These are phyloP conservation scores for Phytophthora tubulina DNA, from an alignment of 352 stramenopile species.

Conservation along the genomic window DNA sequence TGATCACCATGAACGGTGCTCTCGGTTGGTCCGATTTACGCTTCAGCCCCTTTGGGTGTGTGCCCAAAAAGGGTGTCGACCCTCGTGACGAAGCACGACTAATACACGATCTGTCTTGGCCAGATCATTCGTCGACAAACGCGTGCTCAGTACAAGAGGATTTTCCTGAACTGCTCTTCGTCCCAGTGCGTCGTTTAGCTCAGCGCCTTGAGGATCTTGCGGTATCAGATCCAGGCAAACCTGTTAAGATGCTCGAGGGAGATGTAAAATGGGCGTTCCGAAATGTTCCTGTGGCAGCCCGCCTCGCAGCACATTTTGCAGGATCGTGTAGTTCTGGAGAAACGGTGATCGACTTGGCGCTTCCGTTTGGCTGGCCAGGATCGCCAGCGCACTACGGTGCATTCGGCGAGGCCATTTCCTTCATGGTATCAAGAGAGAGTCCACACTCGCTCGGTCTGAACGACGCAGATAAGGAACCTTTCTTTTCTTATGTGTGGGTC, in stretches of 20 bases:
- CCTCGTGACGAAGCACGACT: not conserved
- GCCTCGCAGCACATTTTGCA: not conserved
- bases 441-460: not conserved
- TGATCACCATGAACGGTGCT: not conserved
- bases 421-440: not conserved
- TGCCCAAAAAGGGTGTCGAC: not conserved
- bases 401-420: not conserved
- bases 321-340: not conserved
- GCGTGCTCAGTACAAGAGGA: not conserved
- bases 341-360: not conserved
- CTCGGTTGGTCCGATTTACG: not conserved
- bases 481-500: not conserved
- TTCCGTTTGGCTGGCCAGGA: not conserved
- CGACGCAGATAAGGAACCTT: not conserved
- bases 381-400: not conserved
- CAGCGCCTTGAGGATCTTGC: not conserved
- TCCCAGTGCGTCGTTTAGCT: not conserved
- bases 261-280: not conserved
- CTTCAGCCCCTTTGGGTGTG: slow-evolving; percentile 15
- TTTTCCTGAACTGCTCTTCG: not conserved
- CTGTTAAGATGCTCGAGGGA: not conserved
- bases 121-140: not conserved
- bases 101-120: not conserved
- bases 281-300: not conserved
- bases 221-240: not conserved